Evolutionary conservation across 495 filamentous ascomycete genomes (phyloP).

Genomic region (Cryomyces minteri): DNA sequence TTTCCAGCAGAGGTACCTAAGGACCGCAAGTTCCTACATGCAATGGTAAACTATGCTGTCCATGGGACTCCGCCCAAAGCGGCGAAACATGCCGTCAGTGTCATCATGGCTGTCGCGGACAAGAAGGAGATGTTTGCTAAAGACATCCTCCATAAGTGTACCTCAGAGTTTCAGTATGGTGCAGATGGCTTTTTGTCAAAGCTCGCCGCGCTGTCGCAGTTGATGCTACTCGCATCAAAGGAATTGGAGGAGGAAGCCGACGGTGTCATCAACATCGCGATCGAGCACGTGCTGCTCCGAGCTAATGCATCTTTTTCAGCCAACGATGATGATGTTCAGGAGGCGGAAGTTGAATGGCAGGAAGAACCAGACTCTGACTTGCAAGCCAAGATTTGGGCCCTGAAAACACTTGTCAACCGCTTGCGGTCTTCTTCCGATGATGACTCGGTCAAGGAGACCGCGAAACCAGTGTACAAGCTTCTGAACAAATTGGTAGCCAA

Average conservation of each 20-base stretch:
- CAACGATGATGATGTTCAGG: slow-evolving; percentile 23
- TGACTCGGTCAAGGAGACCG: slow-evolving; percentile 37
- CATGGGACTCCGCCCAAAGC: slow-evolving; percentile 65
- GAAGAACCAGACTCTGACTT: slow-evolving; percentile 58
- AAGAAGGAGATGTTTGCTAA: slow-evolving; percentile 75
- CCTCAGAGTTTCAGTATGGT: slow-evolving; percentile 61
- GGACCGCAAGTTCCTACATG: slow-evolving; percentile 68
- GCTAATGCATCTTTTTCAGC: slow-evolving; percentile 31
- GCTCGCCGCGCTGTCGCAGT: slow-evolving; percentile 65
- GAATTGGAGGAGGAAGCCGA: slow-evolving; percentile 54
- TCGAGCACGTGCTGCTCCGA: slow-evolving; percentile 55
- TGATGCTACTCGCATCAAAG: slow-evolving; percentile 58
- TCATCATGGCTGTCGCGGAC: slow-evolving; percentile 65
- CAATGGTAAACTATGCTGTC: slow-evolving; percentile 61
- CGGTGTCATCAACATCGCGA: slow-evolving; percentile 57
- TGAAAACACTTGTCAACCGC: slow-evolving; percentile 76
- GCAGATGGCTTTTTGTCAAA: slow-evolving; percentile 62
- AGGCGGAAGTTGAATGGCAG: slow-evolving; percentile 38
- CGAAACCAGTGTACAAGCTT: slow-evolving; percentile 52
- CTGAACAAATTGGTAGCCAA: slow-evolving; percentile 54
- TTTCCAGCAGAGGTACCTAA: slow-evolving; percentile 71
- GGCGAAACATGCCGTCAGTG: slow-evolving; percentile 83
- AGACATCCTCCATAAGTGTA: slow-evolving; percentile 56
- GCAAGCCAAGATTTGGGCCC: slow-evolving; percentile 70
- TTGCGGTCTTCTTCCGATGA: slow-evolving; percentile 46